Conservation (phyloP, 1,284 basidiomycete species). For the Malassezia furfur region DNA sequence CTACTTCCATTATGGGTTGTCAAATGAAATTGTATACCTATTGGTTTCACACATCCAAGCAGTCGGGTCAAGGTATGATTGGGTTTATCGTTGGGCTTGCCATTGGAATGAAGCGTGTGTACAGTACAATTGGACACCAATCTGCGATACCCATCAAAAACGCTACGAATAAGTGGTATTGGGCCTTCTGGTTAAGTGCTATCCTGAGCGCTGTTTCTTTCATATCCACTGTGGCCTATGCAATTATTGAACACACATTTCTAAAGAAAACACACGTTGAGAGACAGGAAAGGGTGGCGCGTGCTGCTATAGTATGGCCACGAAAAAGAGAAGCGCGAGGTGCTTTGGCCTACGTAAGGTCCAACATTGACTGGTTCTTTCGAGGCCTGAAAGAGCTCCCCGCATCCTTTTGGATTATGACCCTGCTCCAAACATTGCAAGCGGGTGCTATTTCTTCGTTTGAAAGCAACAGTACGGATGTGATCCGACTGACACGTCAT, state of each 20-base stretch:
- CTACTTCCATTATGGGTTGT: constrained; percentile 43
- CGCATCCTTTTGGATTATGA: constrained; percentile 26
- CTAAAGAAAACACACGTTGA: constrained; percentile 14
- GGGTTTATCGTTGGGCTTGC: constrained; percentile 40
- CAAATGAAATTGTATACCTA: constrained; percentile 41
- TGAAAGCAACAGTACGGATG: constrained; percentile 49
- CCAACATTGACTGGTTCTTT: no score
- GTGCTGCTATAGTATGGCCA: no score
- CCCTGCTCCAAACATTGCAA: constrained; percentile 42
- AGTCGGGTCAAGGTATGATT: constrained; percentile 16
- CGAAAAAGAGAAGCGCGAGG: no score
- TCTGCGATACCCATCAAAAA: constrained; percentile 48
- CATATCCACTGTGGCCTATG: constrained; percentile 41
- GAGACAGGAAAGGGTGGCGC: neutral
- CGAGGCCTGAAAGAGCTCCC: neutral
- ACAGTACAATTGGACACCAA: constrained; percentile 28
- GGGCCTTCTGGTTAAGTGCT: constrained; percentile 49
- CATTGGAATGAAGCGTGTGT: constrained; percentile 40
- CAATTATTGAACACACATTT: constrained; percentile 31
- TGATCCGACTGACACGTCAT: constrained; percentile 49
- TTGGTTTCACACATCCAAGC: constrained; percentile 16
- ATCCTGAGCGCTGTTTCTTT: constrained; percentile 42
- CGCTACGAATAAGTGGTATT: constrained; percentile 47
- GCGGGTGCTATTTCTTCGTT: constrained; percentile 49
- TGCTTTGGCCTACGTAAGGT: no score